phyloP scores from a whole-genome alignment of 2,329 filamentous ascomycete species.

The Xylariaceae sp. region DNA sequence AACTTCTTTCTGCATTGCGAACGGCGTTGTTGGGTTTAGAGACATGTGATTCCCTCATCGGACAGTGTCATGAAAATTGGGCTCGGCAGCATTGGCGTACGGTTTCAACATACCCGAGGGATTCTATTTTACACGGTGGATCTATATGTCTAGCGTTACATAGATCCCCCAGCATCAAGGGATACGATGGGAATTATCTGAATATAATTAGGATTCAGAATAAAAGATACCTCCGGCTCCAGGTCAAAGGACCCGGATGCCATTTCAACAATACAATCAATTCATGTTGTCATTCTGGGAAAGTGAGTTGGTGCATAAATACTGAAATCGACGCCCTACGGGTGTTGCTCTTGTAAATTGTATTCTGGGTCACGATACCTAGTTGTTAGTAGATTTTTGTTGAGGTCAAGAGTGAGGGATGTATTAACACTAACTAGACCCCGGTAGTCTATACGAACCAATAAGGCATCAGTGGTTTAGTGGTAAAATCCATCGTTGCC shows the following conservation, averaged over 20 bases:
- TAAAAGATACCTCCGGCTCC: slow-evolving; percentile 19
- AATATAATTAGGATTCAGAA: slow-evolving; percentile 3
- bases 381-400: not conserved
- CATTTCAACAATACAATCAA: not conserved
- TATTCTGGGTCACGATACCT: too few relatives aligned
- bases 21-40: slow-evolving; percentile 36
- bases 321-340: too few relatives aligned
- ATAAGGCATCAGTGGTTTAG: slow-evolving; percentile 43
- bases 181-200: slow-evolving; percentile 11
- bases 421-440: too few relatives aligned
- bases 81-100: slow-evolving; percentile 38
- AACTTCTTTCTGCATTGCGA: slow-evolving; percentile 40
- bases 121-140: slow-evolving; percentile 13
- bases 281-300: not conserved
- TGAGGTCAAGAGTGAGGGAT: not conserved
- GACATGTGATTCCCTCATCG: slow-evolving; percentile 38
- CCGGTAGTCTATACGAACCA: not conserved
- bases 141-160: slow-evolving; percentile 23
- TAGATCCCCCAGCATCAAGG: slow-evolving; percentile 24
- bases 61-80: slow-evolving; percentile 35
- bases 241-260: slow-evolving; percentile 9
- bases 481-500: slow-evolving; percentile 53
- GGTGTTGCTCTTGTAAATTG: too few relatives aligned
- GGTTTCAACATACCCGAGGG: slow-evolving; percentile 37
- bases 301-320: not conserved